Base-by-base conservation (phyloP, 78 protist genomes). In the Emiliania huxleyi region DNA sequence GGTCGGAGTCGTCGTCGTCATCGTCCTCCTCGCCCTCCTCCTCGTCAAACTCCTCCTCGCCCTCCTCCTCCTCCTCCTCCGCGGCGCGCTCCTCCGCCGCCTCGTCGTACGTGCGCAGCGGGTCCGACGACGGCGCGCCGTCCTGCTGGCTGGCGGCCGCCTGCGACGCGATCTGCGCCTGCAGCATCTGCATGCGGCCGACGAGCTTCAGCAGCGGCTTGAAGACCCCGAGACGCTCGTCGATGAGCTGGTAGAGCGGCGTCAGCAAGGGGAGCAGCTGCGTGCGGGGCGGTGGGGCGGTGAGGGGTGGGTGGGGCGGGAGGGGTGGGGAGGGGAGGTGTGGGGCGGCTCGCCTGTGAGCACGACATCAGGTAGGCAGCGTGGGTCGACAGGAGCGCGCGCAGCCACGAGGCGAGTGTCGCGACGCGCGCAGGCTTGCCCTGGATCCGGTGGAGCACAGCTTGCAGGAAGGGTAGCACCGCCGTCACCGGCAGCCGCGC, bases 341-440 rank as follows among this genome's bases (percentile, higher is more conserved):
- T 52, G 62, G 29, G 15, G 15, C 62, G 62, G 62, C 62, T 52
- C 62, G 15, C 62, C 62, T 52, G 62, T 15, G 62, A 52, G 42
- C 81, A 71, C 42, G 81, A 26, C 81, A 71, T 71, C 43, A 71
- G 18, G 42, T 71, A 71, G 19, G 81, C 81, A 5, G 81, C 81
- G 42, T 71, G 81, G n/a, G 5, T 6, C 37, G 81, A 6, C 42
- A 71, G 42, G 25, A 71, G 81, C 3, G 81, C 81, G 1, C 81
- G 37, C 45, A 71, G 42, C 81, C 81, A 71, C 3, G 81, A 71
- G 11, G 81, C 81, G 1, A 71, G 42, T 6, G 81, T n/a, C 29
- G 81, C 81, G 43, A 71, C 81, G 23, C 81, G 37, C 42, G 81
- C 81, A 11, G 81, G 81, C 42, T 71, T 71, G 81, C 81, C 81